Evolutionary conservation across 805 yeast species (phyloP), one percentile per base, ranked within the genome.

Genomic region (Nakazawaea pomicola): DNA sequence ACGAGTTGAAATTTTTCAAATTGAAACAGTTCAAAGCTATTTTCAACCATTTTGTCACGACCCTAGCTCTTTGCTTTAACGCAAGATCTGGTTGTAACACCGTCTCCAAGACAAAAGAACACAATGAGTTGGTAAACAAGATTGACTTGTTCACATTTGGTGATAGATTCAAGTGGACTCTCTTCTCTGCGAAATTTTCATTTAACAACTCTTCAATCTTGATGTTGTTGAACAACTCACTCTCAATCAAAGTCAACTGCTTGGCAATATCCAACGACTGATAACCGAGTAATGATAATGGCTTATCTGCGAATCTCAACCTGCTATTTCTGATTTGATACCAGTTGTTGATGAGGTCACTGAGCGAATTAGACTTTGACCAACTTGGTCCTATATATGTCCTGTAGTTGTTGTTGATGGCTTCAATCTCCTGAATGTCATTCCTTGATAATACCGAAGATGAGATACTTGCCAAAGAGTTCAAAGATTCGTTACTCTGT

Each of bases 251-350:
- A 0, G 93, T 83, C 35, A 85, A 62, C 49, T 84, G 93, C 53
- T 83, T 84, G 2, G 93, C 90, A 18, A 83, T 64, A 51, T 84
- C 93, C 49, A 83, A 63, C 0, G 88, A 80, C 55, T 82, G 83
- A 49, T 79, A 67, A 46, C 80, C 78, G 29, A 76, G 54, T 31
- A 78, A 58, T 34, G 73, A 68, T 14, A 76, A 68, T 44, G 79
- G 68, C 49, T 72, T 74, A 46, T 72, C 74, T 7, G 74, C 62
- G 41, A 76, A 64, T 19, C 68, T 75, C 84, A 86, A 80, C 44
- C 71, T 69, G 41, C 70, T 76, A 41, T 74, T 78, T 36, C 78
- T 68, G 2, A 74, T 57, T 12, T 47, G 51, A 60, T 62, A 74
- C 80, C 80, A 76, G 16, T 65, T 64, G 4, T 68, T 54, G 23